phyloP scores from a whole-genome alignment of 352 stramenopile species.

The Globisporangium barbulae region DNA sequence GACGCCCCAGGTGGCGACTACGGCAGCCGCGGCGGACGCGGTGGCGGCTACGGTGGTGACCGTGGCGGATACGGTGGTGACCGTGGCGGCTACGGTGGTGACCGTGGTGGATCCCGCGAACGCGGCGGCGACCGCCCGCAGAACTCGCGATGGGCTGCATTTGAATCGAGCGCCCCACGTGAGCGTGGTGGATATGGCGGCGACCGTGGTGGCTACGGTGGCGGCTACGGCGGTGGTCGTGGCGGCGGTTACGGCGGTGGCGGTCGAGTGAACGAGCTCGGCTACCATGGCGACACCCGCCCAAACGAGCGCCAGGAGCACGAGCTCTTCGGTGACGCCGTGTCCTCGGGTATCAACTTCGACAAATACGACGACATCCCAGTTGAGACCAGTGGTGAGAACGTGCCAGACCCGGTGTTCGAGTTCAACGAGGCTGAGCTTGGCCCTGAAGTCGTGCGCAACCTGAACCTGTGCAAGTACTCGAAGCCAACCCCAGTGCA shows the following conservation, averaged over 20 bases:
- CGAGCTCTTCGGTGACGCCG: slow-evolving; percentile 90
- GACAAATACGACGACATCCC: slow-evolving; percentile 98
- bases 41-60: slow-evolving; percentile 19
- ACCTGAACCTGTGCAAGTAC: slow-evolving; percentile 94
- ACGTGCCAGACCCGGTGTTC: slow-evolving; percentile 91
- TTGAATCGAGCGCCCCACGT: slow-evolving; percentile 33
- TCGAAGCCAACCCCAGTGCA: slow-evolving; percentile 97
- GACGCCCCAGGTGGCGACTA: slow-evolving; percentile 26
- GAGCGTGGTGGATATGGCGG: slow-evolving; percentile 30
- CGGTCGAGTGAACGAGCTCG: slow-evolving; percentile 90
- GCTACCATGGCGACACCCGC: slow-evolving; percentile 95
- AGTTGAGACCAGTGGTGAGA: slow-evolving; percentile 94
- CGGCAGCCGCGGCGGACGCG: slow-evolving; percentile 23
- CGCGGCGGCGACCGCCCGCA: slow-evolving; percentile 27
- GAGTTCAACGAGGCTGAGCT: slow-evolving; percentile 89
- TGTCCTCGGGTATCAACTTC: slow-evolving; percentile 98
- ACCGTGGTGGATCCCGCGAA: slow-evolving; percentile 31
- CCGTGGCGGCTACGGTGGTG: slow-evolving; percentile 20
- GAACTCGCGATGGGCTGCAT: slow-evolving; percentile 55
- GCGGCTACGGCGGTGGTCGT: slow-evolving; percentile 24
- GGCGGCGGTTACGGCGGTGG: slow-evolving; percentile 47
- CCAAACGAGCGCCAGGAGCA: slow-evolving; percentile 91
- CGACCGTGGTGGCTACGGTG: slow-evolving; percentile 22
- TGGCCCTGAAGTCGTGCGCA: slow-evolving; percentile 90
- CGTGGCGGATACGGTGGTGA: slow-evolving; percentile 27